Percentiles rank a stretch among this genome's conserved stretches.
Conservation (phyloP, 192 early-diverging fungal species). For the Coemansia sp. region DNA sequence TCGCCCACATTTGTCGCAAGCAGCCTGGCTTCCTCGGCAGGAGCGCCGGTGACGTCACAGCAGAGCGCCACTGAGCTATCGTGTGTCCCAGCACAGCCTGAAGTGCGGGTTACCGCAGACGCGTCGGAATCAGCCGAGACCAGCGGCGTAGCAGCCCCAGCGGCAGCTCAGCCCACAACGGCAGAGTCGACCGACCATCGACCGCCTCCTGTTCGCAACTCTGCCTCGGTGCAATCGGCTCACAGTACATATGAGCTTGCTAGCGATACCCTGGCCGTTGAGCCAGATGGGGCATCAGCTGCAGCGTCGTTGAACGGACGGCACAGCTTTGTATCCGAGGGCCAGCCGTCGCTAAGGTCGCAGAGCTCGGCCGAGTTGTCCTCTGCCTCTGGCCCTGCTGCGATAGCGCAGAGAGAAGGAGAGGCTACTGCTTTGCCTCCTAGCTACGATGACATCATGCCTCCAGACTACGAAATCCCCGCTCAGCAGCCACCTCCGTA, state of each 20-base stretch:
- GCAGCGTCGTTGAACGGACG: background rate
- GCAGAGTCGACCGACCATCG: too few species aligned
- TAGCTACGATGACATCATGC: constrained; percentile 37
- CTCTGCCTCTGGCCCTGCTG: background rate
- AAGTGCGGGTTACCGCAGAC: too few species aligned
- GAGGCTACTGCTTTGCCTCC: constrained; percentile 14
- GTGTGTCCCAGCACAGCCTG: too few species aligned
- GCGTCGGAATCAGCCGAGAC: too few species aligned
- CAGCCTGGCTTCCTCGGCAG: background rate
- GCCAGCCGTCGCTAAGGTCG: background rate
- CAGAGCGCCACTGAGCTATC: too few species aligned
- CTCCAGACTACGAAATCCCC: constrained; percentile 30
- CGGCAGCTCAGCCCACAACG: background rate
- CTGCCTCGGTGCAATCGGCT: background rate
- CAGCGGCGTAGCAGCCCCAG: too few species aligned
- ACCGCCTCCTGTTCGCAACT: background rate
- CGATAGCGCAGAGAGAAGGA: too few species aligned
- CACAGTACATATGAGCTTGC: background rate
- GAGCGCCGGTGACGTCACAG: background rate
- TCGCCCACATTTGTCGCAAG: background rate
- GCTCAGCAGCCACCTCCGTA: constrained; percentile 33
- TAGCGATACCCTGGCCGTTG: background rate
- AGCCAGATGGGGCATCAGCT: background rate
- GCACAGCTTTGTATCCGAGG: background rate
- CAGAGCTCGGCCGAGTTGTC: background rate